Evolutionary conservation across 495 filamentous ascomycete species (phyloP), one percentile per base, ranked within the genome.

Genomic region (Podospora comata): DNA sequence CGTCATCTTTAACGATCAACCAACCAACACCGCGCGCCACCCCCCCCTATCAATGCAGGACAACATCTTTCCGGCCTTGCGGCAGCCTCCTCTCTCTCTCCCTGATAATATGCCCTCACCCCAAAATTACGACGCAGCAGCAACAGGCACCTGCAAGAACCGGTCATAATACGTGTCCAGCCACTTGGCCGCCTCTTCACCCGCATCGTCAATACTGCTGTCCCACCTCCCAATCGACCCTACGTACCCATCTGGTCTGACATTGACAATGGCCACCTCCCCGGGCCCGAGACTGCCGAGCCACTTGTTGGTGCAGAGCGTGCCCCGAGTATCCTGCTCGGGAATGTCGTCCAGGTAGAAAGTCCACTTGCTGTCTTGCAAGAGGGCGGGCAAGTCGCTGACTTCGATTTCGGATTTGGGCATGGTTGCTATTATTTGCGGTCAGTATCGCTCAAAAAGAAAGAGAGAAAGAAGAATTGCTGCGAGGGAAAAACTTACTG

Each of bases 231-330:
- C 81, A 34, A 88, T 80, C 19, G 81, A 84, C 9, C 88, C 89
- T 26, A 90, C 83, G 76, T 91, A 91, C 27, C 88, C 88, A 76
- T 91, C 89, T 1, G 89, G 89, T 34, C 89, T 81, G 5, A 91
- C 82, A 71, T 87, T 85, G 58, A 87, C 83, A 30, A 90, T 81
- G 28, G 81, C 83, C 16, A 87, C 83, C 64, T 87, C 81, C 6
- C 81, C 79, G 2, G 76, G 76, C 0, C 74, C 75, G 20, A 90
- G 66, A 23, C 77, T 79, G n/a, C 86, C 88, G 30, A 88, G 78
- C 89, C 88, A 92, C 73, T 86, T 89, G 59, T 81, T 79, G 19
- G 84, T 86, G 68, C 86, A 88, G 9, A 79, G 80, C 57, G 79
- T 73, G 56, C 82, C 77, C 7, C 81, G 78, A 5, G 79, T 81